Evolutionary conservation across 164 flowering plant species (phyloP), one percentile per base, ranked within the genome.

Genomic region (Sextonia rubra): DNA sequence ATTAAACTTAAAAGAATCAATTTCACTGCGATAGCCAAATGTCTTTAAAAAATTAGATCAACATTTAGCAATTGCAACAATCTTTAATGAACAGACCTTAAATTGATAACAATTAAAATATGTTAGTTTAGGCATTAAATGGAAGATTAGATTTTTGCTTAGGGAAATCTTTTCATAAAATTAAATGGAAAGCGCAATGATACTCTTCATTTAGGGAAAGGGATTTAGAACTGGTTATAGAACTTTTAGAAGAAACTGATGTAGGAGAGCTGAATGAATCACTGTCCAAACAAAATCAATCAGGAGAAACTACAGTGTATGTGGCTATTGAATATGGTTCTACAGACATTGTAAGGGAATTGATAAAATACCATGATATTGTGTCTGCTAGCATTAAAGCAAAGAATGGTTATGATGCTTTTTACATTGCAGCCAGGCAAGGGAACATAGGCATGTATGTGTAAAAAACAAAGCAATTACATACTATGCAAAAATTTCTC

Each of bases 341-440:
- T 74, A 85, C 84, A 73, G 93, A 89, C 75, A 27, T 95, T 25
- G 94, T 91, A 11, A 78, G 75, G 69, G 94, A 87, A 84, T 82
- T 95, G 96, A 89, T 93, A 29, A 84, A 86, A 58, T 84, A 77
- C 71, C 86, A 86, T 81, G 96, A 90, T 77, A 79, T 87, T 32
- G 84, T 47, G 9, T 80, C 85, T 30, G 98, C 94, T 60, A 86
- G 88, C 20, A 87, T 93, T 74, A 95, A 87, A 74, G 99, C 99
- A 2, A 89, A 81, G 64, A 93, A 91, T 78, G 98, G 99, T 0
- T 93, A 82, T 69, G 99, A 95, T 76, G 98, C 99, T 0, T 86
- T 95, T 74, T 98, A 93, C 77, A 88, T 95, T 72, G 99, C 99
- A 61, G 94, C 96, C 58, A 93, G 90, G 77, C 98, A 90, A 89